These are phyloP conservation scores for Colletotrichum destructivum DNA, from an alignment of 2,329 filamentous ascomycete species.

Conservation along the genomic window DNA sequence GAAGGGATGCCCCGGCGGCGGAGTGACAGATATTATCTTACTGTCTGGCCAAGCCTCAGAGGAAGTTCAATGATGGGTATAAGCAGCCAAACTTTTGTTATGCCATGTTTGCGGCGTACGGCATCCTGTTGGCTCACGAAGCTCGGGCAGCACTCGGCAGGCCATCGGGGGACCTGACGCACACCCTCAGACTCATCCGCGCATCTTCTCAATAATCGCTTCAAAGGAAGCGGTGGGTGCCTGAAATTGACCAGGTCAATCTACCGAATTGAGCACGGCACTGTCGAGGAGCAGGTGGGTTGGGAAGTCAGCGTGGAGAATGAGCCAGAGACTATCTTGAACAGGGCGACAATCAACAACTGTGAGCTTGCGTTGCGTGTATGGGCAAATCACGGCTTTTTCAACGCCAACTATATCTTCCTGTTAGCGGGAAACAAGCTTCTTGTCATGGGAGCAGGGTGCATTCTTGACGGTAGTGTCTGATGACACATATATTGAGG, in stretches of 20 bases:
- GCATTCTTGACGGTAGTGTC: neutral
- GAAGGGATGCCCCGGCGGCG: neutral
- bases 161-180: constrained; percentile 48
- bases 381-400: constrained; percentile 62
- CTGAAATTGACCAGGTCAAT: constrained; percentile 22
- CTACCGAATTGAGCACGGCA: constrained; percentile 47
- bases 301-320: constrained; percentile 46
- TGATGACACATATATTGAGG: neutral
- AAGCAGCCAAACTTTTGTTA: neutral
- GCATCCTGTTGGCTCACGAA: constrained; percentile 55
- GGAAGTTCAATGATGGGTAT: no score
- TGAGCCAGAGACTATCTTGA: constrained; percentile 60
- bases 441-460: constrained; percentile 49
- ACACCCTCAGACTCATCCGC: constrained; percentile 47
- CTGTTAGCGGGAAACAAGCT: constrained; percentile 62
- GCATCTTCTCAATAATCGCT: constrained; percentile 45
- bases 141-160: constrained; percentile 43
- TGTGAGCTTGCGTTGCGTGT: constrained; percentile 60
- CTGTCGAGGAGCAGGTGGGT: constrained; percentile 29
- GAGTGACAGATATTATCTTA: constrained; percentile 10
- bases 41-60: constrained; percentile 1
- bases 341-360: constrained; percentile 63
- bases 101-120: constrained; percentile 48
- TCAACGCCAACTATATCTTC: constrained; percentile 66
- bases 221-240: constrained; percentile 46